Evolutionary conservation across 768 basidiomycete genomes (phyloP), one percentile per base, ranked within the genome.

Genomic region (Auricularia heimuer): DNA sequence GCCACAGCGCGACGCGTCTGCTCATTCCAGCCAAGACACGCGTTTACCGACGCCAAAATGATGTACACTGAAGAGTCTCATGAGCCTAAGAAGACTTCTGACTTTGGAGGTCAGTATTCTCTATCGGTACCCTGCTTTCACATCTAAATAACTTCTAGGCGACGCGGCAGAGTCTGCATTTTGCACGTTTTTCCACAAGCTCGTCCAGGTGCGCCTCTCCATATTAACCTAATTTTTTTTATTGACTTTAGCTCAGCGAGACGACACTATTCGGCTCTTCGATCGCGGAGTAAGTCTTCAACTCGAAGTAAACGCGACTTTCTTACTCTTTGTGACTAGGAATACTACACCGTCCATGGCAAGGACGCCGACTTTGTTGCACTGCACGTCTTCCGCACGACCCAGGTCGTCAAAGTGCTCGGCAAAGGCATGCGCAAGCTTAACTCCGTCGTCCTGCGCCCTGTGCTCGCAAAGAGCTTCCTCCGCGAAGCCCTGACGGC

Each of bases 361-460:
- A 77, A 84, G 3, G 95, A 98, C 74, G 96, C 96, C 0, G 77
- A 84, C n/a, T 93, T 86, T 68, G 85, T 96, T 67, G 95, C 96
- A 3, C 80, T 85, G 21, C 82, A 92, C 69, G 86, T 90, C 63
- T 94, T 85, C 70, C 88, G 84, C 64, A 99, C 97, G 2, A 90
- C 92, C 70, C 88, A 92, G 1, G 94, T 98, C 65, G 82, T 99
- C 75, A 96, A 96, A 75, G 90, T 92, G 72, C 85, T 97, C 51
- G 96, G 96, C 4, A 73, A 69, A 42, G 73, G 74, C 11, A 65
- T 70, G 3, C 71, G 73, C n/a, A 75, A 76, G 36, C 77, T 97
- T 1, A 86, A 92, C 0, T 88, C 87, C 63, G 93, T 97, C 61
- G 85, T 83, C 0, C 79, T 99, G 64, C 91, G 85, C 71, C 76